phyloP scores from a whole-genome alignment of 352 stramenopile species.

The Phytophthora tubulina region DNA sequence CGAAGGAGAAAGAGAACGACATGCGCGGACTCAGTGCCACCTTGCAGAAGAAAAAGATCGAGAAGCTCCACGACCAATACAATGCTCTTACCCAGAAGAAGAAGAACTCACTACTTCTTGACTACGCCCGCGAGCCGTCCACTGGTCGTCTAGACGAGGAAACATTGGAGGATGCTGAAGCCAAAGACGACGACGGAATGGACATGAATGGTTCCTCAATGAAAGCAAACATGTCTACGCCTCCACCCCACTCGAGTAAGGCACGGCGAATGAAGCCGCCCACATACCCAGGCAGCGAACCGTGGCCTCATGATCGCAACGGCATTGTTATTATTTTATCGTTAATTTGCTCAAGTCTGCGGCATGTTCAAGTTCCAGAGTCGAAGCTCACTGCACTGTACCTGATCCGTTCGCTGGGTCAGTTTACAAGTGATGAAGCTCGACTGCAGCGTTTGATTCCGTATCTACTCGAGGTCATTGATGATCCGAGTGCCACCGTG shows the following conservation, averaged over 20 bases:
- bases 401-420: constrained; percentile 90
- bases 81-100: constrained; percentile 84
- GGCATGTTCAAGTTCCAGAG: constrained; percentile 86
- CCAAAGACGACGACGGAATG: constrained; percentile 41
- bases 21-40: constrained; percentile 77
- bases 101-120: constrained; percentile 72
- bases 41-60: constrained; percentile 87
- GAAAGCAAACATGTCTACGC: constrained; percentile 28
- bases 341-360: constrained; percentile 84
- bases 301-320: constrained; percentile 73
- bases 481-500: constrained; percentile 93
- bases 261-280: constrained; percentile 39
- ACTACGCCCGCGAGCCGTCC: constrained; percentile 53
- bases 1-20: constrained; percentile 77
- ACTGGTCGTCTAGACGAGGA: constrained; percentile 42
- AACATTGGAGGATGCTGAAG: constrained; percentile 29
- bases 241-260: constrained; percentile 33
- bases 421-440: constrained; percentile 94
- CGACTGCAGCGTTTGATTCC: constrained; percentile 95
- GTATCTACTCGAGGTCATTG: constrained; percentile 93
- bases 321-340: constrained; percentile 90
- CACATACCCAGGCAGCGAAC: constrained; percentile 27
- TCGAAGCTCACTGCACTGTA: constrained; percentile 93
- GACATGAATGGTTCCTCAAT: constrained; percentile 15
- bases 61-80: constrained; percentile 85